Conservation (phyloP, 768 basidiomycete genomes). For the Boletus bicolor region DNA sequence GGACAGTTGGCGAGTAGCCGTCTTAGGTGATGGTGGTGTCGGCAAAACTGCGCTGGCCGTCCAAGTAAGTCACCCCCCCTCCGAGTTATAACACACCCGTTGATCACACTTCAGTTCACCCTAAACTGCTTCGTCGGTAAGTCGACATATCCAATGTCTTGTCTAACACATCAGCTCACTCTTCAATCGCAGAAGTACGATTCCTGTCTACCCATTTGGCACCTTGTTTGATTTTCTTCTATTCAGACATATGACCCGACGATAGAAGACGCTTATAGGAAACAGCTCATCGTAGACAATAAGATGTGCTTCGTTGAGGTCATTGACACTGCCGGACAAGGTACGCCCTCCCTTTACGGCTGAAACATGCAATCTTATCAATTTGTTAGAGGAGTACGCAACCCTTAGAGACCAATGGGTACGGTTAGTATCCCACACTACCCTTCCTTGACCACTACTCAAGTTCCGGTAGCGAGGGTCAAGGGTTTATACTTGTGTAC, state of each 20-base stretch:
- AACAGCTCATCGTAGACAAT: conserved; percentile 92
- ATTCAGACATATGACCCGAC: conserved; percentile 92
- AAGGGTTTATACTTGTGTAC: conserved; percentile 97
- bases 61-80: conserved; percentile 54
- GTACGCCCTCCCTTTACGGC: conserved; percentile 41
- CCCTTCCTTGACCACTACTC: conserved; percentile 6
- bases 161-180: conserved; percentile 14
- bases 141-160: conserved; percentile 28
- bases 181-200: conserved; percentile 50
- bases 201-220: conserved; percentile 1
- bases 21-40: conserved; percentile 95
- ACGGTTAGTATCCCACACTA: conserved; percentile 54
- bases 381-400: conserved; percentile 84
- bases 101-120: conserved; percentile 68
- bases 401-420: conserved; percentile 98
- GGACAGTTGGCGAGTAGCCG: conserved; percentile 95
- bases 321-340: conserved; percentile 97
- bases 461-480: conserved; percentile 73
- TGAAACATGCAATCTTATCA: conserved; percentile 18
- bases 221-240: conserved; percentile 9
- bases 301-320: conserved; percentile 95
- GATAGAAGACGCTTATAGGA: conserved; percentile 97
- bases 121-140: conserved; percentile 94
- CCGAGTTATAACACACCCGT: background rate
- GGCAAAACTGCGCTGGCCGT: conserved; percentile 96